A percentile compares a stretch with the other conserved stretches of the same genome.
Evolutionary conservation across 768 basidiomycete genomes (phyloP).

Genomic region (Omphalotus guepiniiformis): DNA sequence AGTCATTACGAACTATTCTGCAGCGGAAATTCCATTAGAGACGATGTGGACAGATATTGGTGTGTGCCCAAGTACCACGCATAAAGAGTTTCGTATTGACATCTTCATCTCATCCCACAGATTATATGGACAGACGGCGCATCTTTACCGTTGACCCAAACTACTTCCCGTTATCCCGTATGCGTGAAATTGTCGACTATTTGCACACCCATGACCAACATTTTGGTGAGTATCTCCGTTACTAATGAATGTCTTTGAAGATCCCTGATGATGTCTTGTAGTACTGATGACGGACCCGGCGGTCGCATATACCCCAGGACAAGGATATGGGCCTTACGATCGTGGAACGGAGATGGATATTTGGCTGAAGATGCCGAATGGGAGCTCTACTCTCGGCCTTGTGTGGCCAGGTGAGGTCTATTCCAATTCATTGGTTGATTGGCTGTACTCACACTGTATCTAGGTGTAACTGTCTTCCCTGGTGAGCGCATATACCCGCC

Average conservation of each 20-base stretch:
- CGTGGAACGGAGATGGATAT: slow-evolving; percentile 50
- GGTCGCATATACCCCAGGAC: slow-evolving; percentile 45
- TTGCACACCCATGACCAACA: slow-evolving; percentile 57
- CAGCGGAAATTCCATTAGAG: slow-evolving; percentile 61
- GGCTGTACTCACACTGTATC: no score
- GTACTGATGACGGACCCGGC: slow-evolving; percentile 77
- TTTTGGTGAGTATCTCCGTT: slow-evolving; percentile 36
- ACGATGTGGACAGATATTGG: slow-evolving; percentile 82
- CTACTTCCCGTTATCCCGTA: slow-evolving; percentile 58
- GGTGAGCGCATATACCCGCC: slow-evolving; percentile 26
- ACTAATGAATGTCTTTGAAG: background rate
- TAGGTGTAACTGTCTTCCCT: slow-evolving; percentile 55
- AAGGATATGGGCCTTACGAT: slow-evolving; percentile 49
- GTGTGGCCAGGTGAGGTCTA: slow-evolving; percentile 67
- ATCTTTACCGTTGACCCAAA: slow-evolving; percentile 67
- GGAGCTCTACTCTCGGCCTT: slow-evolving; percentile 49
- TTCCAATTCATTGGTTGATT: no score
- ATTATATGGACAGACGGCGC: slow-evolving; percentile 66
- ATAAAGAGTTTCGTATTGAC: no score
- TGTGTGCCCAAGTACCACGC: no score
- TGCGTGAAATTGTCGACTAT: slow-evolving; percentile 63
- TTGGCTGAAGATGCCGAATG: slow-evolving; percentile 61
- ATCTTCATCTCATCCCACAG: slow-evolving; percentile 22
- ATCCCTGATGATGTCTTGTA: slow-evolving; percentile 25
- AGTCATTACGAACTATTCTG: slow-evolving; percentile 59